Base-by-base conservation (phyloP, 768 basidiomycete species). In the Mycena galericulata region DNA sequence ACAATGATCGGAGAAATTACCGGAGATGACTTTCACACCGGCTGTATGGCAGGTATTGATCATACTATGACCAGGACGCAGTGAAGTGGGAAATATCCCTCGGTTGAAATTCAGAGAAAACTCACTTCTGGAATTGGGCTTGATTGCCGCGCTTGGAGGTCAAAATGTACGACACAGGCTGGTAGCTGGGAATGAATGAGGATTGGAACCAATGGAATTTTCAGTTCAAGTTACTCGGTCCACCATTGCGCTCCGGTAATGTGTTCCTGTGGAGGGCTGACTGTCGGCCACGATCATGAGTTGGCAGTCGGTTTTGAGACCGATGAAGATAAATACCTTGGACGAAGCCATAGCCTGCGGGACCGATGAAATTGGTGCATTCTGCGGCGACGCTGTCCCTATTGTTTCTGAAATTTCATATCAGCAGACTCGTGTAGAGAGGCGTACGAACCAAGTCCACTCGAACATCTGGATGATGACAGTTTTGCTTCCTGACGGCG, bases 381-480 rank as follows among this genome's bases (percentile, higher is more conserved):
- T 86, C 85, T 6, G 77, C 65, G 2, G 83, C 84, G 67, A 86
- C 73, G 62, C 80, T 82, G 62, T 73, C 73, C 77, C 77, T 68
- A 26, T 47, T 24, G n/a, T n/a, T n/a, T n/a, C n/a, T n/a, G n/a
- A n/a, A n/a, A n/a, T n/a, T n/a, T n/a, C n/a, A n/a, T n/a, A n/a
- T n/a, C n/a, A n/a, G n/a, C n/a, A n/a, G n/a, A n/a, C n/a, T n/a
- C n/a, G n/a, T n/a, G n/a, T n/a, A n/a, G n/a, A n/a, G n/a, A n/a
- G n/a, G n/a, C n/a, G n/a, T n/a, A n/a, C n/a, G n/a, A 22, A 63
- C 67, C 87, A 88, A 14, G 75, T 84, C 90, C 91, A 92, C 73
- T 90, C 84, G 72, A 92, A 92, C 86, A 92, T 88, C 77, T 91
- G 89, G 20, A 88, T 83, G 73, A 92, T 90, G 67, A 91, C 89